These are phyloP conservation scores for Posidonia oceanica DNA, from an alignment of 116 monocot species.

Conservation along the genomic window DNA sequence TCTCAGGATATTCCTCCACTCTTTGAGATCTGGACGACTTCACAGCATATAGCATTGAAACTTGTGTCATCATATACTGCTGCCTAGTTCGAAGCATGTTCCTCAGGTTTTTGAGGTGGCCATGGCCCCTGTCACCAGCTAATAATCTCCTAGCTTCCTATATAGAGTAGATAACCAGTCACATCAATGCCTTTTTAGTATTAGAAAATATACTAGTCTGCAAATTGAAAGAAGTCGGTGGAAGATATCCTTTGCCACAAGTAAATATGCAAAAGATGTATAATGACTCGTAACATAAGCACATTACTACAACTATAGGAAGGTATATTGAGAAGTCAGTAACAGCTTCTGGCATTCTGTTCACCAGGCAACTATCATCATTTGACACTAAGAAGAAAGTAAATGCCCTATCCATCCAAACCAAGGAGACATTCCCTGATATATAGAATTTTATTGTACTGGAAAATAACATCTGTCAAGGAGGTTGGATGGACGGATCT, in stretches of 20 bases:
- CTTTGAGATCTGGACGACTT: slow-evolving; percentile 26
- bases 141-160: slow-evolving; percentile 70
- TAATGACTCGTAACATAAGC: background rate
- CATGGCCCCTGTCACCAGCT: slow-evolving; percentile 59
- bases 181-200: background rate
- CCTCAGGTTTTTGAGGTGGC: slow-evolving; percentile 43
- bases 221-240: background rate
- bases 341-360: background rate
- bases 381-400: background rate
- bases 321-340: background rate
- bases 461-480: background rate
- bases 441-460: background rate
- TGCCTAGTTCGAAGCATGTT: slow-evolving; percentile 56
- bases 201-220: background rate
- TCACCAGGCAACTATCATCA: background rate
- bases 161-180: background rate
- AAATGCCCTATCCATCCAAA: background rate
- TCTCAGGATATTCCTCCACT: slow-evolving; percentile 27
- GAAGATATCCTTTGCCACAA: background rate
- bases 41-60: slow-evolving; percentile 67
- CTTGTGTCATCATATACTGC: slow-evolving; percentile 75
- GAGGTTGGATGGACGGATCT: background rate
- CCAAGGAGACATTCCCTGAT: background rate
- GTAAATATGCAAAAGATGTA: background rate
- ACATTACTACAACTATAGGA: background rate